A percentile compares a stretch with the other conserved stretches of the same genome.
phyloP scores from a whole-genome alignment of 805 yeast genomes.

The Pichia occidentalis region DNA sequence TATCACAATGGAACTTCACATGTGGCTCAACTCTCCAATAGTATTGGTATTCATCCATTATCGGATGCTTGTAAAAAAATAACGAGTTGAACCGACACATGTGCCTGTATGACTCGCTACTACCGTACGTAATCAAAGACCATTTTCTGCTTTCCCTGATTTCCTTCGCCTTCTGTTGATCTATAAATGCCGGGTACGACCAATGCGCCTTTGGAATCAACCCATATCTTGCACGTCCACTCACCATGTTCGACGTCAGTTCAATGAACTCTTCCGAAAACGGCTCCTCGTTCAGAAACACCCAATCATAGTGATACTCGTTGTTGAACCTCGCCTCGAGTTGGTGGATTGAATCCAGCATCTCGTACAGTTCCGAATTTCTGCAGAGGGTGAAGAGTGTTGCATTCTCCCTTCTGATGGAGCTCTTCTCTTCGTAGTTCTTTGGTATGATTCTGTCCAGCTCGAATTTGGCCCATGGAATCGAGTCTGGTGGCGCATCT shows the following conservation, averaged over 20 bases:
- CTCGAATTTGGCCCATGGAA: constrained; percentile 14
- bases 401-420: constrained; percentile 43
- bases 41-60: constrained; percentile 46
- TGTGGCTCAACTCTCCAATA: constrained; percentile 61
- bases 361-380: constrained; percentile 35
- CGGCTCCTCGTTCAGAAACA: constrained; percentile 43
- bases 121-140: constrained; percentile 49
- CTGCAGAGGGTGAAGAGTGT: constrained; percentile 48
- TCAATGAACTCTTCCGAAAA: constrained; percentile 38
- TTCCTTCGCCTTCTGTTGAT: constrained; percentile 34
- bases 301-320: constrained; percentile 37
- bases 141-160: constrained; percentile 31
- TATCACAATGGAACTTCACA: constrained; percentile 45
- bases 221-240: constrained; percentile 43
- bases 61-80: constrained; percentile 51
- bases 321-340: constrained; percentile 36
- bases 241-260: constrained; percentile 32
- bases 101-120: constrained; percentile 61
- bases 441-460: constrained; percentile 11
- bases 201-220: constrained; percentile 43
- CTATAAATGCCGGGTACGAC: constrained; percentile 45
- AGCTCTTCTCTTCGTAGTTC: constrained; percentile 1
- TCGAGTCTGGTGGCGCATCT: constrained; percentile 12
- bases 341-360: constrained; percentile 35
- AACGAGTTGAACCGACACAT: constrained; percentile 52